phyloP scores from a whole-genome alignment of 1,139 yeast species.

The Pichia inconspicua region DNA sequence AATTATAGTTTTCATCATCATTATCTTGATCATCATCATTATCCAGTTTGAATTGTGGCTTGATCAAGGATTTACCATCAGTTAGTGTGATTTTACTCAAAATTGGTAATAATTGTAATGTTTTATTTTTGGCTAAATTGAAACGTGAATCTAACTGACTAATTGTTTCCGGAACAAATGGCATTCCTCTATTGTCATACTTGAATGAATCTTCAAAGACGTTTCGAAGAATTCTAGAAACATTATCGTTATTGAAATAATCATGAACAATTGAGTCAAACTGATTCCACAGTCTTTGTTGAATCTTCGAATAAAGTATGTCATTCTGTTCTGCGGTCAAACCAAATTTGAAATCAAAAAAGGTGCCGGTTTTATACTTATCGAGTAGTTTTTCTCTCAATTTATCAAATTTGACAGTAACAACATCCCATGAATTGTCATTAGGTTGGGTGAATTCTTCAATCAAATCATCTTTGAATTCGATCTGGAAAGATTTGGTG shows the following conservation, averaged over 20 bases:
- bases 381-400: slow-evolving; percentile 25
- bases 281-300: slow-evolving; percentile 55
- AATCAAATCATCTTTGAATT: slow-evolving; percentile 35
- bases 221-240: slow-evolving; percentile 52
- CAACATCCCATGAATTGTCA: slow-evolving; percentile 54
- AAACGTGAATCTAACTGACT: slow-evolving; percentile 66
- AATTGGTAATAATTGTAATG: slow-evolving; percentile 52
- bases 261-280: slow-evolving; percentile 55
- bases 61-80: slow-evolving; percentile 42
- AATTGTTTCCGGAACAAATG: slow-evolving; percentile 71
- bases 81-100: slow-evolving; percentile 50
- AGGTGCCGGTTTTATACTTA: slow-evolving; percentile 15
- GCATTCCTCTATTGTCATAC: slow-evolving; percentile 71
- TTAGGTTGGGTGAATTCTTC: slow-evolving; percentile 39
- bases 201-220: slow-evolving; percentile 76
- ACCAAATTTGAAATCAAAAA: slow-evolving; percentile 60
- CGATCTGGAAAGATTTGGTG: slow-evolving; percentile 34
- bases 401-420: slow-evolving; percentile 40
- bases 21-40: slow-evolving; percentile 26
- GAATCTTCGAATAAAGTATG: slow-evolving; percentile 36
- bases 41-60: slow-evolving; percentile 46
- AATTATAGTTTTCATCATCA: slow-evolving; percentile 30
- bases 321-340: slow-evolving; percentile 38
- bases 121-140: slow-evolving; percentile 47
- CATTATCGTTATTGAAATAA: slow-evolving; percentile 49